Evolutionary conservation across 768 basidiomycete species (phyloP), one percentile per base, ranked within the genome.

Genomic region (Gelatoporia subvermispora): DNA sequence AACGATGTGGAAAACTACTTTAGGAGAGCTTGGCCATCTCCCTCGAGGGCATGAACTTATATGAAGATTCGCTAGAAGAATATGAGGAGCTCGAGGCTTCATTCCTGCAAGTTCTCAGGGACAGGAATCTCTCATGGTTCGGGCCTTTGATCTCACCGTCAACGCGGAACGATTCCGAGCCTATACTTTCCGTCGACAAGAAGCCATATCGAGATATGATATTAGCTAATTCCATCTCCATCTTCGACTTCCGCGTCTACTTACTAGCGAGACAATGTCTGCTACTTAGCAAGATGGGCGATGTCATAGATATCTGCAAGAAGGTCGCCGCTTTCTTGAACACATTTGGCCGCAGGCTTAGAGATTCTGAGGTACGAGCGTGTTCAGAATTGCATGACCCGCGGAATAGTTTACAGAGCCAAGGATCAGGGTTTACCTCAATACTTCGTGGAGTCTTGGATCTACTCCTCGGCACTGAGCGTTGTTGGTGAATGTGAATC

Each of bases 11-110:
- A 31, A 42, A 31, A 10, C 37, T 21, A 21, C 41, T 41, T 18
- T 59, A 98, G 95, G 96, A 98, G 81, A 93, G 88, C 52, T 72
- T 99, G 25, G 93, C 96, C 4, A 78, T 74, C 48, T 95, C 94
- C 0, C 94, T 92, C 58, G 91, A 95, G 63, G 89, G 89, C 4
- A 86, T 97, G 67, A 84, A 79, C 54, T 74, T 99, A 7, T 77
- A 82, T 47, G 94, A 98, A 59, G 96, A 98, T 60, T 92, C 95
- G 0, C 68, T 94, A 8, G 67, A 81, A 18, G 87, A 89, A 52
- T 97, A 97, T 56, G 85, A 92, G 49, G 94, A 98, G 67, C 79
- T 99, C 3, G 96, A 98, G 63, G 75, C 77, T 0, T 77, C 85
- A 7, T 97, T 98, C 67, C 75, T 79, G 60, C 79, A 81, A 43